Percentiles rank a stretch among this genome's conserved stretches.
These are phyloP conservation scores for Exophiala phaeomuriformis DNA, from an alignment of 2,329 filamentous ascomycete species.

Conservation along the genomic window DNA sequence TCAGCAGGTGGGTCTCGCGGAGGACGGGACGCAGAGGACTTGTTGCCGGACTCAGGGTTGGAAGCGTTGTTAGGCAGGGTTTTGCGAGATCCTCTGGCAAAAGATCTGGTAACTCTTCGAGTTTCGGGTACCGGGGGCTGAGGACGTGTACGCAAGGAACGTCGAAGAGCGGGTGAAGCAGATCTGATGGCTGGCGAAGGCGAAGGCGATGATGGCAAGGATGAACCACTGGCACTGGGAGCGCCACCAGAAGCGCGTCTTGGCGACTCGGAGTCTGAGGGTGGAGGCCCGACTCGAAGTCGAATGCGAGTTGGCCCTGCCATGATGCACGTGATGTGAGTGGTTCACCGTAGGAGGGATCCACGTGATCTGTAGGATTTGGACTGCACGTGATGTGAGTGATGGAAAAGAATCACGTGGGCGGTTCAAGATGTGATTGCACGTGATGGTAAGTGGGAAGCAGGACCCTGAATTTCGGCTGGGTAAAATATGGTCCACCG, in stretches of 20 bases:
- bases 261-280: background rate
- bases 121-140: conserved; percentile 1
- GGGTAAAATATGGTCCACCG: no score
- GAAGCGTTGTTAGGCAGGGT: conserved; percentile 13
- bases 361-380: no score
- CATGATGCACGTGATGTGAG: no score
- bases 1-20: conserved; percentile 13
- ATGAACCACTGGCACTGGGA: conserved; percentile 10
- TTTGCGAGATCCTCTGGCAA: conserved; percentile 12
- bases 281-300: no score
- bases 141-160: conserved; percentile 6
- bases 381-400: no score
- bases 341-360: no score
- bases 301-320: no score
- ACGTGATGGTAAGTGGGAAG: no score
- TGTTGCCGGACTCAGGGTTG: conserved; percentile 8
- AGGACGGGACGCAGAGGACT: conserved; percentile 2
- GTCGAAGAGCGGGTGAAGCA: background rate
- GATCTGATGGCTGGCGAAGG: background rate
- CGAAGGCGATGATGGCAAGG: background rate
- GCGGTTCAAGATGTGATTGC: no score
- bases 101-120: conserved; percentile 2
- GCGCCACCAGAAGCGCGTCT: background rate
- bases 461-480: no score
- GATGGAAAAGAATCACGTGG: no score